Conservation (phyloP, 2,329 filamentous ascomycete genomes). For the Bimuria novae-zelandiae region DNA sequence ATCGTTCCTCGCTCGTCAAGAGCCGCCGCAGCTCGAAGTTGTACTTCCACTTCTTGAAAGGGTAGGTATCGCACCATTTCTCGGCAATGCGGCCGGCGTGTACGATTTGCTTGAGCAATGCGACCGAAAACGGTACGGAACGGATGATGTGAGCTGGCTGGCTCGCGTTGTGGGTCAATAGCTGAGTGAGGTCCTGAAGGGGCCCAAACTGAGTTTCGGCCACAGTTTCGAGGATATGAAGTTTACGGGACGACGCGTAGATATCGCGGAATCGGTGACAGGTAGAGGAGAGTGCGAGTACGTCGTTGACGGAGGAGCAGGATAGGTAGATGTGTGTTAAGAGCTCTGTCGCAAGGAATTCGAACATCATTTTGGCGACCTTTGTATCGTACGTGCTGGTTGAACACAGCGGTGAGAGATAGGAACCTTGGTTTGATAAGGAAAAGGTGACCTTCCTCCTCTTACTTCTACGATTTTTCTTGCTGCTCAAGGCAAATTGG, state of each 20-base stretch:
- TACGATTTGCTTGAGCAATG: constrained; percentile 61
- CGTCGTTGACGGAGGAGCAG: constrained; percentile 57
- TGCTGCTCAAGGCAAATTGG: no score
- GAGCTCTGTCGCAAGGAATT: constrained; percentile 62
- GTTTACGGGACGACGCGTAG: constrained; percentile 58
- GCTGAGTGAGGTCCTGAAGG: constrained; percentile 61
- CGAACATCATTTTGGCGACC: constrained; percentile 60
- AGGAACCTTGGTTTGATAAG: constrained; percentile 4
- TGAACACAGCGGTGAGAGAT: constrained; percentile 11
- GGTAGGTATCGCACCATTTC: constrained; percentile 65
- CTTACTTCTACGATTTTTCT: constrained; percentile 3
- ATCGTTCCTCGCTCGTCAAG: constrained; percentile 55
- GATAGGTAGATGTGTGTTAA: constrained; percentile 61
- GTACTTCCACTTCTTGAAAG: constrained; percentile 65
- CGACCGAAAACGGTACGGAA: constrained; percentile 57
- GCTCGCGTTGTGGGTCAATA: constrained; percentile 64
- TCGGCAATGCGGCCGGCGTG: constrained; percentile 59
- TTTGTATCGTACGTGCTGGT: no score
- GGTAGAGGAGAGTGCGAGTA: constrained; percentile 59
- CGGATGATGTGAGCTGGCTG: constrained; percentile 62
- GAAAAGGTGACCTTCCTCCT: constrained; percentile 8
- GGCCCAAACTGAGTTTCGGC: constrained; percentile 63
- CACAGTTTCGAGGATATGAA: constrained; percentile 58
- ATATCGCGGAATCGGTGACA: constrained; percentile 60
- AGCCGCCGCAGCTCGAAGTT: constrained; percentile 61